Evolutionary conservation across 2,329 filamentous ascomycete species (phyloP).

Genomic region (Ilyonectria destructans): DNA sequence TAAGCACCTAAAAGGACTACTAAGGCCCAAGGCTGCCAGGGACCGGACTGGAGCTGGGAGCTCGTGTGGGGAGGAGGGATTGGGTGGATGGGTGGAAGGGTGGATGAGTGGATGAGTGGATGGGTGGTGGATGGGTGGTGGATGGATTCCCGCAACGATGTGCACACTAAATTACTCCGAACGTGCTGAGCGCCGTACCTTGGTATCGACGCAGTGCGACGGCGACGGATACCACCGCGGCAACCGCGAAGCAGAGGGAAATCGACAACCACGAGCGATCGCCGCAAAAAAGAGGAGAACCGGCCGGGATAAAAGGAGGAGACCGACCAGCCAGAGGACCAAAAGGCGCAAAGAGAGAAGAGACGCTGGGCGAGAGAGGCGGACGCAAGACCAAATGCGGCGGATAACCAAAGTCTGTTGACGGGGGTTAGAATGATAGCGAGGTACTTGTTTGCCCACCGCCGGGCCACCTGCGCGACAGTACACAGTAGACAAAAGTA

Average conservation of each 20-base stretch:
- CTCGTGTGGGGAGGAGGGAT: constrained; percentile 15
- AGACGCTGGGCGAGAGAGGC: not conserved
- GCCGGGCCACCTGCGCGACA: not conserved
- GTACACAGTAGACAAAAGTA: not conserved
- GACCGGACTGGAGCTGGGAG: constrained; percentile 10
- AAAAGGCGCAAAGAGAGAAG: not conserved
- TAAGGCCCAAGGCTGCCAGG: constrained; percentile 10
- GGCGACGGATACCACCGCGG: not conserved
- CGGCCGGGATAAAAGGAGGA: constrained; percentile 1
- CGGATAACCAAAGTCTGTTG: not conserved
- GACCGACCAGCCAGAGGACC: not conserved
- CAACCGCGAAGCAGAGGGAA: not conserved
- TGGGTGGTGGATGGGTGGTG: not conserved
- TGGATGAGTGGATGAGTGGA: not conserved
- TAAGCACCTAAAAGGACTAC: not conserved
- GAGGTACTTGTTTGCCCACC: not conserved
- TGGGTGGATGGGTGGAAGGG: not conserved
- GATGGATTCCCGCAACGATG: not conserved
- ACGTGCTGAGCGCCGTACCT: not conserved
- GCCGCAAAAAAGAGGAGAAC: not conserved
- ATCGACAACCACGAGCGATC: not conserved
- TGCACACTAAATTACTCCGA: not conserved
- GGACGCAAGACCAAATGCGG: not conserved
- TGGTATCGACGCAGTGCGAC: not conserved
- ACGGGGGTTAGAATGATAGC: not conserved